phyloP scores from a whole-genome alignment of 495 filamentous ascomycete genomes.

The Talaromyces proteolyticus region DNA sequence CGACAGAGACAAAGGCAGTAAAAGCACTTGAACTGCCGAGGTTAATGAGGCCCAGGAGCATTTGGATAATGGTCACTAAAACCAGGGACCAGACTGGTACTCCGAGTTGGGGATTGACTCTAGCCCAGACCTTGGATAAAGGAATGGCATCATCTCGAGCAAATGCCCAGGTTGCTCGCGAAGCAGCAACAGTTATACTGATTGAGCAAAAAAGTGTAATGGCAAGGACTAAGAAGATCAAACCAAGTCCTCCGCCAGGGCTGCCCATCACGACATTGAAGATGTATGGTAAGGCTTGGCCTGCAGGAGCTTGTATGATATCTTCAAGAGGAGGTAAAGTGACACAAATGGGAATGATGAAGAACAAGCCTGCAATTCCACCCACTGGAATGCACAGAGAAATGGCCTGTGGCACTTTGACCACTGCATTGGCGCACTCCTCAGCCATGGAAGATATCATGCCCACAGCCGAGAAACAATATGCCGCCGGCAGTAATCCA shows the following conservation, averaged over 20 bases:
- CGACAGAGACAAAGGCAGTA: constrained; percentile 59
- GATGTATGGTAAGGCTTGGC: constrained; percentile 43
- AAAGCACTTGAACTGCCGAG: constrained; percentile 55
- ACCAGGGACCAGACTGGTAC: constrained; percentile 32
- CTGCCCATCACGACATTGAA: constrained; percentile 40
- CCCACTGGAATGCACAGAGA: constrained; percentile 35
- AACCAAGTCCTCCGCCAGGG: constrained; percentile 39
- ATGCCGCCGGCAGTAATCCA: constrained; percentile 44
- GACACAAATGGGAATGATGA: constrained; percentile 41
- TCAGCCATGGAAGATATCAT: constrained; percentile 50
- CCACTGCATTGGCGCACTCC: constrained; percentile 35
- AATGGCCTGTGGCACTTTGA: constrained; percentile 41
- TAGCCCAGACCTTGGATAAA: constrained; percentile 24
- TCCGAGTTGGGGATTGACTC: constrained; percentile 19
- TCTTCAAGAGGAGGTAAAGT: constrained; percentile 39
- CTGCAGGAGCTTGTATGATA: constrained; percentile 29
- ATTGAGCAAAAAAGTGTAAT: constrained; percentile 59
- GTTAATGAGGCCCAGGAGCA: constrained; percentile 55
- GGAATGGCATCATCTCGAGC: constrained; percentile 48
- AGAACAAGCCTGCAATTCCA: constrained; percentile 38
- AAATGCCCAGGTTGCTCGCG: constrained; percentile 55
- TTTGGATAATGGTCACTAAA: constrained; percentile 32
- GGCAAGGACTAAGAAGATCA: constrained; percentile 49
- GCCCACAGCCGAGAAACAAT: constrained; percentile 44
- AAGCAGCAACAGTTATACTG: constrained; percentile 55